A percentile compares a stretch with the other conserved stretches of the same genome.
Conservation (phyloP, 345 rosid species). For the Ceriops zippeliana region DNA sequence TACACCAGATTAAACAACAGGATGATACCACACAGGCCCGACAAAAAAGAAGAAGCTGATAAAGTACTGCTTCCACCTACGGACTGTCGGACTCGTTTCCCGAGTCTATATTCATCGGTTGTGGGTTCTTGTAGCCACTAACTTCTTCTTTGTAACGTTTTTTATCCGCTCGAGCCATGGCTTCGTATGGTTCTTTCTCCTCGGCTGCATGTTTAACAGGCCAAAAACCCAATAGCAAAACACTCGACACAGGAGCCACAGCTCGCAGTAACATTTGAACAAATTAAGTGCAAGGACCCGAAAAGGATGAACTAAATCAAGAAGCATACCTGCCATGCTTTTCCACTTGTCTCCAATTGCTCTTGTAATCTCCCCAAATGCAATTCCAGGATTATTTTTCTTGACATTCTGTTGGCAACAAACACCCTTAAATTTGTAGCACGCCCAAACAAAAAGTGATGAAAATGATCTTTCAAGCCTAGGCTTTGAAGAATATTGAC, state of each 20-base stretch:
- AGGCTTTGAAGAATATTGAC: constrained; percentile 9
- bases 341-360: constrained; percentile 82
- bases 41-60: not conserved
- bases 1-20: not conserved
- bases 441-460: not conserved
- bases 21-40: not conserved
- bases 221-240: not conserved
- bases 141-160: constrained; percentile 68
- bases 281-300: not conserved
- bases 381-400: constrained; percentile 71
- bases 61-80: not conserved
- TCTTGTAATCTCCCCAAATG: constrained; percentile 55
- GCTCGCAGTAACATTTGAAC: not conserved
- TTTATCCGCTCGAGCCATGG: constrained; percentile 68
- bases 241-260: not conserved
- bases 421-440: constrained; percentile 12
- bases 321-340: constrained; percentile 56
- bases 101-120: constrained; percentile 60
- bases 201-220: constrained; percentile 28
- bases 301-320: not conserved
- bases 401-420: constrained; percentile 56
- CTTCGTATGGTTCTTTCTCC: constrained; percentile 80
- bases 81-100: constrained; percentile 31
- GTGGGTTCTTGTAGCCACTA: constrained; percentile 69
- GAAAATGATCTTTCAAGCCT: not conserved